Evolutionary conservation across 2,329 filamentous ascomycete species (phyloP).

Genomic region (Colletotrichum tropicicola): DNA sequence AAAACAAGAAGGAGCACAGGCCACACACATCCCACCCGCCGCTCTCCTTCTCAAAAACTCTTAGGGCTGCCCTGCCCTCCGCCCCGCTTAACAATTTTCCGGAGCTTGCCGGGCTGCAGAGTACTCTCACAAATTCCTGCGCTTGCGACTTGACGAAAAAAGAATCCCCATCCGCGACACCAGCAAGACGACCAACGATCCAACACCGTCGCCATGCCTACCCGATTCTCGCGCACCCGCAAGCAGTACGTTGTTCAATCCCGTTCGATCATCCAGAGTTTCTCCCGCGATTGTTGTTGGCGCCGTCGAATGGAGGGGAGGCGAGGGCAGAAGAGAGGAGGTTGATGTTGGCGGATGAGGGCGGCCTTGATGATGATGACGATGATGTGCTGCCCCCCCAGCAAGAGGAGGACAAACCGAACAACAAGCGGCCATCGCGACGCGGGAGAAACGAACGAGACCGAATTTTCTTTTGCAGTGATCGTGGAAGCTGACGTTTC

Average conservation of each 20-base stretch:
- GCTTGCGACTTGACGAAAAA: constrained; percentile 36
- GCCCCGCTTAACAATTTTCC: constrained; percentile 45
- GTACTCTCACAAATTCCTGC: constrained; percentile 47
- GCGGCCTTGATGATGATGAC: not conserved
- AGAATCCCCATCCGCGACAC: constrained; percentile 45
- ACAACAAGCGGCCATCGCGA: not conserved
- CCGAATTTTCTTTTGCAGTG: not conserved
- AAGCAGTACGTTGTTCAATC: constrained; percentile 71
- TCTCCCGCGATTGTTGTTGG: constrained; percentile 31
- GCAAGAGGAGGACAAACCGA: not conserved
- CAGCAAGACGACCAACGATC: constrained; percentile 41
- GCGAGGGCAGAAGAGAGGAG: not conserved
- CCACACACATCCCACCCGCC: not conserved
- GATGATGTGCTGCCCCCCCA: not conserved
- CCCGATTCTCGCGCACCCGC: constrained; percentile 78
- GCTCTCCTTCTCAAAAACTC: not conserved
- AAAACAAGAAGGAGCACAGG: not conserved
- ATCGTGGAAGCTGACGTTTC: constrained; percentile 32
- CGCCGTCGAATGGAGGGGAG: constrained; percentile 12
- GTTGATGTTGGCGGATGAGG: not conserved
- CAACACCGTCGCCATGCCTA: constrained; percentile 55
- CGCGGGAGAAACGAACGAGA: constrained; percentile 8
- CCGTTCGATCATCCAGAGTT: constrained; percentile 6
- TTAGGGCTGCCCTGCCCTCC: constrained; percentile 54
- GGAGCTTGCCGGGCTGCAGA: constrained; percentile 44